These are phyloP conservation scores for Hypoxylon cercidicola DNA, from an alignment of 495 filamentous ascomycete genomes.

Conservation along the genomic window DNA sequence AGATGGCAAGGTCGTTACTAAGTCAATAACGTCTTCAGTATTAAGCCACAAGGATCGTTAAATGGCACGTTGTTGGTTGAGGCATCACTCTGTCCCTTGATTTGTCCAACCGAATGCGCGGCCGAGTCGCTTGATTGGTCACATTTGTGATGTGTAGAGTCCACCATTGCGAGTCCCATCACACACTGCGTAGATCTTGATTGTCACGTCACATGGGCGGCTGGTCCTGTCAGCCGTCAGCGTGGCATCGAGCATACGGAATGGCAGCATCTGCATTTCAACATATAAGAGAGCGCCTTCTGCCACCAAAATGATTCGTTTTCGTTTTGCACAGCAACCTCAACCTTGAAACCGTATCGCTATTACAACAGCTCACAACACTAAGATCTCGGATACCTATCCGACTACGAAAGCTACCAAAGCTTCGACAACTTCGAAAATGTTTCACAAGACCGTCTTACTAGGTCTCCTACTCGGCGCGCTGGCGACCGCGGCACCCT, in stretches of 20 bases:
- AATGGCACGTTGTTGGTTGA: constrained; percentile 10
- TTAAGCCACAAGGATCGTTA: background rate
- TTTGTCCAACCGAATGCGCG: constrained; percentile 4
- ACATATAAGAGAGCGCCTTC: constrained; percentile 8
- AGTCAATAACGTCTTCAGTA: background rate
- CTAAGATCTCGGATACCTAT: too few species aligned
- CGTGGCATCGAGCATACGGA: too few species aligned
- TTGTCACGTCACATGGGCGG: constrained; percentile 35
- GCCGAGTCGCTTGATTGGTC: constrained; percentile 19
- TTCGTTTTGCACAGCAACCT: background rate
- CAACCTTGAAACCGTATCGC: background rate
- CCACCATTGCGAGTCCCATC: constrained; percentile 15
- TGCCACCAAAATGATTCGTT: background rate
- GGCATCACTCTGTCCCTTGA: constrained; percentile 3
- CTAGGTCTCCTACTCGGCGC: constrained; percentile 14
- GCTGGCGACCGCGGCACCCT: constrained; percentile 1
- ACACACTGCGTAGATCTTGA: constrained; percentile 23
- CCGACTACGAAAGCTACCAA: too few species aligned
- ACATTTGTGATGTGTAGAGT: constrained; percentile 32
- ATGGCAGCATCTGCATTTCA: constrained; percentile 9
- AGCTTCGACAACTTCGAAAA: constrained; percentile 8
- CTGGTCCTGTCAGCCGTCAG: constrained; percentile 21
- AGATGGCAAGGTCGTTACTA: background rate
- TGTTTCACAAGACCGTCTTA: constrained; percentile 14
- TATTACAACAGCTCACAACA: too few species aligned